Base-by-base conservation (phyloP, 257 asterid genomes). In the Scutellaria barbata region DNA sequence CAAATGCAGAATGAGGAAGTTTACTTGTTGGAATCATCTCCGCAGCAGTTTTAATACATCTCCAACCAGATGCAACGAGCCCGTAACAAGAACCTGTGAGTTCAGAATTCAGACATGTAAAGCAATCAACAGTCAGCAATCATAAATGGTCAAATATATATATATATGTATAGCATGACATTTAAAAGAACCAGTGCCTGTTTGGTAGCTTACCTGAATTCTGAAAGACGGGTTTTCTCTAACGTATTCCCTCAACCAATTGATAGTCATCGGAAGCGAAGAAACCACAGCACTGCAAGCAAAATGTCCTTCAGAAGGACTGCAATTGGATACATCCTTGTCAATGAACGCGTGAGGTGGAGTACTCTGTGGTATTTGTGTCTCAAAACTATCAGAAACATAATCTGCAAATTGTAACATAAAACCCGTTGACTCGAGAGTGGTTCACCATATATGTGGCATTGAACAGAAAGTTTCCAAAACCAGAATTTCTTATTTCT, bases 71-170 rank as follows among this genome's bases (percentile, higher is more conserved):
- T 92, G 98, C 73, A 92, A 71, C 3, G 97, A 92, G 16, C 97
- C 98, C n/a, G 96, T 90, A 59, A 90, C 98, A 63, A 92, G 96
- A 83, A 92, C 98, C 98, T 90, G 76, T 6, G 77, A 33, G 50
- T 71, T 52, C 73, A 54, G 50, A 48, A 55, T 30, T 39, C 45
- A 10, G 8, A 7, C 6, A 17, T n/a, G n/a, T n/a, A n/a, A n/a
- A n/a, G n/a, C n/a, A n/a, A n/a, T n/a, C n/a, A n/a, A n/a, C n/a
- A n/a, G n/a, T n/a, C n/a, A n/a, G n/a, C n/a, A n/a, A n/a, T n/a
- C n/a, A n/a, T 2, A 52, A 52, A 54, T 54, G 39, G 11, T 46
- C 50, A 45, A 45, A 46, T 11, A 46, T 46, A 10, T 10, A 10
- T 45, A 46, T 7, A 42, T 42, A 30, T 30, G 35, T 4, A 30